Base-by-base conservation (phyloP, 1,139 yeast species). In the Suhomyces atakaporum region DNA sequence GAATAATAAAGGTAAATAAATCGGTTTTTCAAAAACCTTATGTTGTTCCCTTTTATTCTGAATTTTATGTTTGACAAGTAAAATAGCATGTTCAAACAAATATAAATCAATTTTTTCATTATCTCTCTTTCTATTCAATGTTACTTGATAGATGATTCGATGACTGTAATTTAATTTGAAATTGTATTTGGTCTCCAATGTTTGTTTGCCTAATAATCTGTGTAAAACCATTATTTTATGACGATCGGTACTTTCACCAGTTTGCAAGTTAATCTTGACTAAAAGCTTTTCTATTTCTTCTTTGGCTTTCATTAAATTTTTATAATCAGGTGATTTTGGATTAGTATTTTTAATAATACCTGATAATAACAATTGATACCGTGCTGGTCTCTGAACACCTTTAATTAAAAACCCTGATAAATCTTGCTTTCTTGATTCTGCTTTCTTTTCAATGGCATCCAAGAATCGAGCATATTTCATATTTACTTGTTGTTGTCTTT, bases 361-460 rank as follows among this genome's bases (percentile, higher is more conserved):
- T 38, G 81, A 84, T 20, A 92, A 72, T 40, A 92, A 72, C 40
- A 92, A 68, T 46, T 95, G 96, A 60, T 94, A 92, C 49, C 97
- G 74, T 8, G 97, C 97, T 18, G 97, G 89, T 59, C 98, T 78
- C 19, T 96, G 92, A 3, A 95, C 92, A 36, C 97, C 97, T 54
- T 92, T 95, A 8, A 96, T 88, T 50, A 92, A 72, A 54, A 89
- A 94, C 1, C 97, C 94, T 27, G 92, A 86, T 42, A 92, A 79
- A 60, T 94, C 97, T 49, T 92, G 84, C 59, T 92, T 84, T 42
- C 95, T 71, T 8, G 95, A 84, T 60, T 89, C 97, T 39, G 94
- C 92, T 56, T 89, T 73, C 56, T 88, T 79, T 50, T 87, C 95
- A 16, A 90, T 85, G 43, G 94, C 96, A 54, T 88, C 96, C 41